phyloP scores from a whole-genome alignment of 2,329 filamentous ascomycete genomes.

The Exophiala lecanii-corni region DNA sequence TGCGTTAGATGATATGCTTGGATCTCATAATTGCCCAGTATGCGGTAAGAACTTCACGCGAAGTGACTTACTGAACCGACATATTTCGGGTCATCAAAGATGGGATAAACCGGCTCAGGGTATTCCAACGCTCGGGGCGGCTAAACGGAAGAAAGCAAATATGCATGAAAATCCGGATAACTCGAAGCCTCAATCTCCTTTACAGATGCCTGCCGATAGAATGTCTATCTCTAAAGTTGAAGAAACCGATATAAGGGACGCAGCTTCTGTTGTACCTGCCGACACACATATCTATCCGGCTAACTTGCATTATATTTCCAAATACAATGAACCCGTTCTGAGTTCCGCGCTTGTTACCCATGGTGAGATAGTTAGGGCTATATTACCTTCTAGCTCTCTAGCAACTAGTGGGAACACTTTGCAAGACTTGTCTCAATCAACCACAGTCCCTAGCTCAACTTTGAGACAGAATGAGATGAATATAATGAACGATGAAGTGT shows the following conservation, averaged over 20 bases:
- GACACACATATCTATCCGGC: too few species aligned
- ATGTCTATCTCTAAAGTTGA: not conserved
- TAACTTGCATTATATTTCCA: too few species aligned
- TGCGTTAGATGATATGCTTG: not conserved
- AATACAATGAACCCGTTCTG: too few species aligned
- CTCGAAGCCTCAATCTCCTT: not conserved
- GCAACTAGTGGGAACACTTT: too few species aligned
- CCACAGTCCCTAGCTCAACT: not conserved
- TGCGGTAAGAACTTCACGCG: constrained; percentile 1
- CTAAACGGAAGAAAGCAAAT: not conserved
- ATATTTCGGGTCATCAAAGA: too few species aligned
- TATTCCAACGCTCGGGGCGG: not conserved
- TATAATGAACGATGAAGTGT: not conserved
- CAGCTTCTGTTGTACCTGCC: too few species aligned
- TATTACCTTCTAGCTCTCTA: too few species aligned
- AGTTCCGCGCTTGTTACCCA: too few species aligned
- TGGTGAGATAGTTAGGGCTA: too few species aligned
- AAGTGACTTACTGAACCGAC: not conserved
- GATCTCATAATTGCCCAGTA: not conserved
- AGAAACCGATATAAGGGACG: not conserved
- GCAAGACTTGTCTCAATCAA: too few species aligned
- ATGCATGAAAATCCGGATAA: not conserved
- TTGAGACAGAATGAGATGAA: not conserved
- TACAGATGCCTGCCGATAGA: not conserved
- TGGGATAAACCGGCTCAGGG: not conserved